Conservation (phyloP, 129 eudicot genomes). For the Dittrichia graveolens region DNA sequence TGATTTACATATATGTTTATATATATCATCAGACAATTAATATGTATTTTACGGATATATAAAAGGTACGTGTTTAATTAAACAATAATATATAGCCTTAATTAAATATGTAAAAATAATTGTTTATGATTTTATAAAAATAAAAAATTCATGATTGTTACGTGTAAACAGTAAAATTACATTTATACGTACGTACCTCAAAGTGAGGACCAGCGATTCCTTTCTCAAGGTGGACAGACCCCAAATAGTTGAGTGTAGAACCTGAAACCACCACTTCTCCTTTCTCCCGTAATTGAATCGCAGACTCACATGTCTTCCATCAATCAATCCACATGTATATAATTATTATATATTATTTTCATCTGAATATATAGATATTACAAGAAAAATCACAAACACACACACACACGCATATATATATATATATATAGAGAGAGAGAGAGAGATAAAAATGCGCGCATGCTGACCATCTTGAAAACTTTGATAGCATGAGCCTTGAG, state of each 20-base stretch:
- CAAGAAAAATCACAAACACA: background rate
- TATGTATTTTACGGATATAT: no score
- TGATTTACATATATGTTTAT: no score
- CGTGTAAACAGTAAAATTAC: background rate
- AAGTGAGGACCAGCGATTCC: constrained; percentile 63
- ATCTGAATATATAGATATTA: background rate
- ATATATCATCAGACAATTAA: no score
- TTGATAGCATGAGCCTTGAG: constrained; percentile 75
- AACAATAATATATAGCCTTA: no score
- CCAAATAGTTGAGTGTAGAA: constrained; percentile 65
- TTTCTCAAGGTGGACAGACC: constrained; percentile 62
- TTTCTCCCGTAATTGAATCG: constrained; percentile 65
- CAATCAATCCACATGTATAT: background rate
- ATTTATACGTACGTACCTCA: constrained; percentile 52
- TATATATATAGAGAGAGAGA: background rate
- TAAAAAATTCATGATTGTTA: no score
- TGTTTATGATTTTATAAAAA: no score
- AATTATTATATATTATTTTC: no score
- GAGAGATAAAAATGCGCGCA: background rate
- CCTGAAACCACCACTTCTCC: constrained; percentile 68
- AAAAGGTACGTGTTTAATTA: no score
- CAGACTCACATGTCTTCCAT: constrained; percentile 61
- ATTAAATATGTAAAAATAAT: no score
- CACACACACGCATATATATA: background rate
- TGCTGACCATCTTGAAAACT: constrained; percentile 78